Evolutionary conservation across 139 green algal genomes (phyloP).

Genomic region (Picochlorum costavermella): DNA sequence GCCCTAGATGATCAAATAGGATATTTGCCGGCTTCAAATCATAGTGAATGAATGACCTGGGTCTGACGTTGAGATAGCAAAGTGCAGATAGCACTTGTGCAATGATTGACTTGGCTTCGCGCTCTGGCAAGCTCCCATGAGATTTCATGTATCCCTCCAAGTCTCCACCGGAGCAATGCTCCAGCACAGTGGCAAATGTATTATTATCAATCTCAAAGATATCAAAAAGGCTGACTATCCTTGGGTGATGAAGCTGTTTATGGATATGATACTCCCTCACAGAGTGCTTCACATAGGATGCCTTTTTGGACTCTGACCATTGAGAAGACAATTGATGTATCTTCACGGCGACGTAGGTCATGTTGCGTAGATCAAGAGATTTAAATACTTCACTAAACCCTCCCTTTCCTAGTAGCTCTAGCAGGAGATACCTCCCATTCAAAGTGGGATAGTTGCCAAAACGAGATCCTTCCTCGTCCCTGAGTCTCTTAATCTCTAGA

Average conservation of each 20-base stretch:
- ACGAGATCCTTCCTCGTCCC: conserved; percentile 68
- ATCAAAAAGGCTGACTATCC: conserved; percentile 75
- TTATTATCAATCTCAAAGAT: conserved; percentile 89
- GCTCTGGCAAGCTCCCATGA: conserved; percentile 68
- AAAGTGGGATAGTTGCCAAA: conserved; percentile 58
- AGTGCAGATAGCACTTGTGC: conserved; percentile 53
- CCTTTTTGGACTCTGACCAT: conserved; percentile 74
- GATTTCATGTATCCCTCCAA: conserved; percentile 71
- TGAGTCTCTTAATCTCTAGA: conserved; percentile 59
- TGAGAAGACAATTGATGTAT: conserved; percentile 72
- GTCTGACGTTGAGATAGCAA: conserved; percentile 50
- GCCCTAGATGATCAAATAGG: conserved; percentile 75
- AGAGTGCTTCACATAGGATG: conserved; percentile 81
- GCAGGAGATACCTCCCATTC: conserved; percentile 69
- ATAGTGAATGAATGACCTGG: conserved; percentile 82
- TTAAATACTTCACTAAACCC: conserved; percentile 91
- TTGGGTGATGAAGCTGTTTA: conserved; percentile 52
- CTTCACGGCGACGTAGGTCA: conserved; percentile 70
- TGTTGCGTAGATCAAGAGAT: conserved; percentile 56
- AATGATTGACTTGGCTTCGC: conserved; percentile 70
- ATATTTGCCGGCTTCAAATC: conserved; percentile 95
- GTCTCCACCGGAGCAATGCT: conserved; percentile 77
- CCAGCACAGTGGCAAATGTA: conserved; percentile 88
- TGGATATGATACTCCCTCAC: conserved; percentile 90
- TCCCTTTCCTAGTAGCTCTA: conserved; percentile 80